Evolutionary conservation across 2,329 filamentous ascomycete species (phyloP).

Genomic region (Dactylellina parvicollis): DNA sequence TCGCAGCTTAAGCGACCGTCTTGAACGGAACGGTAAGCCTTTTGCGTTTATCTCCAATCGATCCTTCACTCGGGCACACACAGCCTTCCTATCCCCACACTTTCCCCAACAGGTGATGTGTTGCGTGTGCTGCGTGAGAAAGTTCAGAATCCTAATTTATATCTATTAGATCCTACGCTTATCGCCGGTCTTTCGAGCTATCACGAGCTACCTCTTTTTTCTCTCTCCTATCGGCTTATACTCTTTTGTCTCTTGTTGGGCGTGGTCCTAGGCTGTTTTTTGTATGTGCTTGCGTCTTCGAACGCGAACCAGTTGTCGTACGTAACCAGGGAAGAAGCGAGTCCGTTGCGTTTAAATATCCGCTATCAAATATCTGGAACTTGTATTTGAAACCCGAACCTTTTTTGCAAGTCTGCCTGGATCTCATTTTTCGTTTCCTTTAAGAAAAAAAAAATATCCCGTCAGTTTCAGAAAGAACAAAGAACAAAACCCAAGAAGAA

Average conservation of each 20-base stretch:
- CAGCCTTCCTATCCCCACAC: constrained; percentile 40
- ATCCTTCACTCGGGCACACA: constrained; percentile 53
- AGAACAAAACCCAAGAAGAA: constrained; percentile 21
- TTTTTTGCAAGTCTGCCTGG: constrained; percentile 28
- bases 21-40: constrained; percentile 44
- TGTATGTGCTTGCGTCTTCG: constrained; percentile 30
- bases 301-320: constrained; percentile 20
- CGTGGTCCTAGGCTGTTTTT: constrained; percentile 20
- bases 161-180: constrained; percentile 47
- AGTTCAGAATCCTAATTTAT: constrained; percentile 46
- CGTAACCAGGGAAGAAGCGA: constrained; percentile 35
- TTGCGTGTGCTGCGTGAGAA: constrained; percentile 19
- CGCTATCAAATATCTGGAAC: constrained; percentile 41
- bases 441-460: constrained; percentile 14
- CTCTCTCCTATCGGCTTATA: constrained; percentile 20
- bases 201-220: constrained; percentile 28
- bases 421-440: constrained; percentile 32
- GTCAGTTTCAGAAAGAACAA: constrained; percentile 35
- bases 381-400: constrained; percentile 43
- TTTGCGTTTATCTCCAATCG: constrained; percentile 36
- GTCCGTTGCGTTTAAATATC: constrained; percentile 18
- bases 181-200: constrained; percentile 13
- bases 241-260: constrained; percentile 45
- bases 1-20: constrained; percentile 47
- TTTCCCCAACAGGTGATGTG: constrained; percentile 29